A percentile compares a stretch with the other conserved stretches of the same genome.
These are phyloP conservation scores for Diplodia sapinea DNA, from an alignment of 2,329 filamentous ascomycete genomes.

Conservation along the genomic window DNA sequence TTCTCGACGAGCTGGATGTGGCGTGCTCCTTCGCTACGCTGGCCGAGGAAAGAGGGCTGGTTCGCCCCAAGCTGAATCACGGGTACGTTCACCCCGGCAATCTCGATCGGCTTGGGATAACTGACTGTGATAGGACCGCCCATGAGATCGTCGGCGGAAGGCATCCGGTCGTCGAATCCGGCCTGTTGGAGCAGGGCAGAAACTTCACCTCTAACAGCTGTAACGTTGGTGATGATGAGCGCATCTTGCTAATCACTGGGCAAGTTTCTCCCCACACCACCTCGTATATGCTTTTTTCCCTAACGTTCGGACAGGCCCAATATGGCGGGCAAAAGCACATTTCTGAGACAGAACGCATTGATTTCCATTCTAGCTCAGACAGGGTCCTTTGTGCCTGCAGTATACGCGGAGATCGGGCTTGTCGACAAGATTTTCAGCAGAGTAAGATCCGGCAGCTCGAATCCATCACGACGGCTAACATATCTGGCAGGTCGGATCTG, in stretches of 20 bases:
- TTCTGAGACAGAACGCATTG: conserved; percentile 91
- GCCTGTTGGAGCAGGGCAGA: conserved; percentile 77
- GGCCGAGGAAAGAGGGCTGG: conserved; percentile 74
- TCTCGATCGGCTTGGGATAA: background rate
- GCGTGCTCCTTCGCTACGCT: conserved; percentile 82
- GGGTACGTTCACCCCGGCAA: conserved; percentile 32
- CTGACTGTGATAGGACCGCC: conserved; percentile 46
- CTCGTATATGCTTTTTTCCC: conserved; percentile 19
- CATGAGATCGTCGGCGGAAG: conserved; percentile 85
- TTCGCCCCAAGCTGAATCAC: conserved; percentile 71
- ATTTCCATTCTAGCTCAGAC: conserved; percentile 93
- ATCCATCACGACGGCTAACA: background rate
- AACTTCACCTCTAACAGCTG: conserved; percentile 88
- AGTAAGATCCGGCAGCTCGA: conserved; percentile 34
- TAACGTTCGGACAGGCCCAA: conserved; percentile 64
- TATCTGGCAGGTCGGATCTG: conserved; percentile 70
- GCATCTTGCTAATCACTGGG: conserved; percentile 70
- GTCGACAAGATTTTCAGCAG: conserved; percentile 97
- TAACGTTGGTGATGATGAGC: conserved; percentile 77
- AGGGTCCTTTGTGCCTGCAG: conserved; percentile 89
- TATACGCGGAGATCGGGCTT: conserved; percentile 82
- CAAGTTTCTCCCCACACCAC: conserved; percentile 13
- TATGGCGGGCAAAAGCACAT: conserved; percentile 98
- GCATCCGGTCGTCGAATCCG: conserved; percentile 89
- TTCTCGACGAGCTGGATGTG: conserved; percentile 92